phyloP scores from a whole-genome alignment of 2,329 filamentous ascomycete species.

The Fusarium begoniae region DNA sequence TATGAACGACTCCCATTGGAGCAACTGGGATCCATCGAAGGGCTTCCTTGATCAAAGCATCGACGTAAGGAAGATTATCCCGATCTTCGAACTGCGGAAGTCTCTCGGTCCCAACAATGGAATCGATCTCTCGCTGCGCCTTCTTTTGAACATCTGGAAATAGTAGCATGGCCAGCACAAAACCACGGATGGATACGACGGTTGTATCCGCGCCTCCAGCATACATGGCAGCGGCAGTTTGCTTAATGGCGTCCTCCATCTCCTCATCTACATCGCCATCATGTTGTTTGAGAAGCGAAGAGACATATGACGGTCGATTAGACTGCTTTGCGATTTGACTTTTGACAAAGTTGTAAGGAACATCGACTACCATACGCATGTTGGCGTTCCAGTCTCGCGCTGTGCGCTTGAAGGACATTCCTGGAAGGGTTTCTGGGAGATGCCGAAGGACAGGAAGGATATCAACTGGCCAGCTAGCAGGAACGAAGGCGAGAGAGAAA shows the following conservation, averaged over 20 bases:
- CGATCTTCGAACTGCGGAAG: constrained; percentile 40
- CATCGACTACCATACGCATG: background rate
- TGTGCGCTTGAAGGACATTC: constrained; percentile 36
- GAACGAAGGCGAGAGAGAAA: background rate
- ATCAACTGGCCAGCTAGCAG: constrained; percentile 18
- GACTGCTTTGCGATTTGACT: constrained; percentile 25
- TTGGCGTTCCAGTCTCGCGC: constrained; percentile 35
- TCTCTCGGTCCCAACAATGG: constrained; percentile 33
- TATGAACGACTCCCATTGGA: constrained; percentile 48
- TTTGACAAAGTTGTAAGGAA: constrained; percentile 39
- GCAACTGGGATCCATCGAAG: constrained; percentile 40
- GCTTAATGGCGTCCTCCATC: background rate
- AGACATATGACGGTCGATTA: constrained; percentile 32
- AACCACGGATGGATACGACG: background rate
- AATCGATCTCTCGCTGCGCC: constrained; percentile 39
- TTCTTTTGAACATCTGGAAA: constrained; percentile 28
- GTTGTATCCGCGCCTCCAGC: background rate
- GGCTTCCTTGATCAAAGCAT: constrained; percentile 42
- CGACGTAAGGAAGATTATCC: constrained; percentile 40
- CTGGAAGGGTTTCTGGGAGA: constrained; percentile 42
- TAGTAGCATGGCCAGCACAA: constrained; percentile 28
- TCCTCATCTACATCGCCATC: background rate
- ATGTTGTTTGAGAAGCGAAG: constrained; percentile 24
- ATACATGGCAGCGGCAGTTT: background rate
- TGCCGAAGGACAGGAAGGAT: constrained; percentile 38